These are phyloP conservation scores for Chlorella sp. DNA, from an alignment of 139 green algal genomes.

Conservation along the genomic window DNA sequence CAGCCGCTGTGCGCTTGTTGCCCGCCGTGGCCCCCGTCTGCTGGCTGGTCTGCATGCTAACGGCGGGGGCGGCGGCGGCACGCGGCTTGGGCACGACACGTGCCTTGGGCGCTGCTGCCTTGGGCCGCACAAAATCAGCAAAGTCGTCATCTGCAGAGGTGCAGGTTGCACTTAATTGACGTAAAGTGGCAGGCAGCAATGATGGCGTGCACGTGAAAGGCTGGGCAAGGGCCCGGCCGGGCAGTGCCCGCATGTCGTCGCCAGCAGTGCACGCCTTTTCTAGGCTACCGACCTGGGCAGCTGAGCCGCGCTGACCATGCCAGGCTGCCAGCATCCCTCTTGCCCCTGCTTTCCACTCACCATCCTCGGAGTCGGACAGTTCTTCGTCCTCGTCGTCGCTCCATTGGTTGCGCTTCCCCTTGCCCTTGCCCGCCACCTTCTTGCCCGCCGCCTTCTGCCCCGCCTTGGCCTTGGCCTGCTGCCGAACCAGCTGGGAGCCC, in stretches of 20 bases:
- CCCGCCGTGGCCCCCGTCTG: slow-evolving; percentile 28
- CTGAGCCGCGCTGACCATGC: background rate
- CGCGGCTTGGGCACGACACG: background rate
- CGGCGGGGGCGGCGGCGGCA: slow-evolving; percentile 3
- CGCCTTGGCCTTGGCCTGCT: slow-evolving; percentile 41
- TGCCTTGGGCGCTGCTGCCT: background rate
- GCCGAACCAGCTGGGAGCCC: slow-evolving; percentile 27
- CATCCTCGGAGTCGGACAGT: slow-evolving; percentile 38
- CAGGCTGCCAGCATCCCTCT: background rate
- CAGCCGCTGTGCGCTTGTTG: slow-evolving; percentile 25
- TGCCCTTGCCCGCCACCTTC: slow-evolving; percentile 46
- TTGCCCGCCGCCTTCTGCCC: slow-evolving; percentile 40
- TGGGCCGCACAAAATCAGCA: background rate
- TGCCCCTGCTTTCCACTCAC: background rate
- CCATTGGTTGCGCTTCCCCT: slow-evolving; percentile 53
- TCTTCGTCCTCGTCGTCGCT: slow-evolving; percentile 50
- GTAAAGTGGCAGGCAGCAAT: background rate
- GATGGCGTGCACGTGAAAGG: background rate
- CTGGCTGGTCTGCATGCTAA: slow-evolving; percentile 10
- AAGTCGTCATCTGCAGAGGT: slow-evolving; percentile 3
- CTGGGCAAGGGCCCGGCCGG: background rate
- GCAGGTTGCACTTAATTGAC: background rate
- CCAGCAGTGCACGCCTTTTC: background rate
- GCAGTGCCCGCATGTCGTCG: background rate
- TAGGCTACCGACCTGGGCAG: too few relatives aligned